Evolutionary conservation across 805 yeast genomes (phyloP), one percentile per base, ranked within the genome.

Genomic region (Metschnikowia drakensbergensis): DNA sequence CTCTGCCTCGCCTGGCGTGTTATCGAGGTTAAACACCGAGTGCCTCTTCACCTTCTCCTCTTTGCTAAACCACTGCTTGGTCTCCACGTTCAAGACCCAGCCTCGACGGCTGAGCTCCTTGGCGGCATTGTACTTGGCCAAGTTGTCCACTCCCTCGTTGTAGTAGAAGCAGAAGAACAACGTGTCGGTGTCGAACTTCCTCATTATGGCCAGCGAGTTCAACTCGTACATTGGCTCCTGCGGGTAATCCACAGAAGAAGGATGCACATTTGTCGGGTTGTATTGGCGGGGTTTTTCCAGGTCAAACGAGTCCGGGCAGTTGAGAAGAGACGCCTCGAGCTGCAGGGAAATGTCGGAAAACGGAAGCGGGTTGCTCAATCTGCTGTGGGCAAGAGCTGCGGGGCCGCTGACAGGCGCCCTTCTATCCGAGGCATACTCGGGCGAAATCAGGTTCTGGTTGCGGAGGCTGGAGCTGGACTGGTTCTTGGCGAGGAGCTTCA

Each of bases 221-320:
- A 80, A 71, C 61, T 82, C 87, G 49, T 81, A 80, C 66, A 83
- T 75, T 30, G 91, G 91, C 52, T 86, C 94, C 62, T 83, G 88
- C 2, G 99, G 99, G 68, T 88, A 94, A 66, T 84, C 88, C 23
- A 86, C 80, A 34, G 94, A 88, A 6, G 96, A 88, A 27, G 97
- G 96, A 62, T 86, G 95, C 46, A 95, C 95, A 56, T 83, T 81
- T 23, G 79, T 77, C 5, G 97, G 92, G 42, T 78, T 80, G 63
- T 89, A 83, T 63, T 79, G 77, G 52, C 84, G 79, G 13, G 97
- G 96, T 57, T 75, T 80, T 59, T 92, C 97, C 2, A 96, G 84
- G 63, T 92, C 96, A 50, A 83, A 79, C 0, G 98, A 88, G 67
- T 94, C 98, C 0, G 99, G 98, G 64, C 97, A 89, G 59, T 87